Conservation (phyloP, 139 green algal genomes). For the Chlorokybus atmophyticus region DNA sequence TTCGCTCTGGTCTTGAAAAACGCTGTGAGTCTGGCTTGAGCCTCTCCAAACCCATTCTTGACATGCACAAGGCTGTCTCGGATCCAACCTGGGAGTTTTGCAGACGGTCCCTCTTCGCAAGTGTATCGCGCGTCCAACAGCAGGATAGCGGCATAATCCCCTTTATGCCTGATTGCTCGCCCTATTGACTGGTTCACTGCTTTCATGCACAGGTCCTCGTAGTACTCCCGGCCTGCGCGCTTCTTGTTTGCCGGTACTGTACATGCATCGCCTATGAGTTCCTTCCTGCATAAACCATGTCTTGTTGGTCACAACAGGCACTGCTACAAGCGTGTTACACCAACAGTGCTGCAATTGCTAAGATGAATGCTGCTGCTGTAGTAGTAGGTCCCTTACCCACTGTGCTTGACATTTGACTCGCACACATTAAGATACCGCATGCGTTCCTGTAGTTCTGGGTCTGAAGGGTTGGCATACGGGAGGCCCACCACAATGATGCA, state of each 20-base stretch:
- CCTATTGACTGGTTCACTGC: slow-evolving; percentile 91
- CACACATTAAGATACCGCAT: slow-evolving; percentile 62
- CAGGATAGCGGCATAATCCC: slow-evolving; percentile 80
- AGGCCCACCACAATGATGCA: slow-evolving; percentile 86
- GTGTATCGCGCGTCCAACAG: slow-evolving; percentile 71
- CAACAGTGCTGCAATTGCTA: too few species aligned
- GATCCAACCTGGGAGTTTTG: slow-evolving; percentile 27
- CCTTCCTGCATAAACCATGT: not conserved
- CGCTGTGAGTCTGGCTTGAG: not conserved
- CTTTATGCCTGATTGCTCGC: slow-evolving; percentile 47
- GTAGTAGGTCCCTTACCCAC: too few species aligned
- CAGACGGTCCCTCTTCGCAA: not conserved
- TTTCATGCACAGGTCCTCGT: slow-evolving; percentile 73
- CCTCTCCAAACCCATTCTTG: slow-evolving; percentile 20
- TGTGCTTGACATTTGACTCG: not conserved
- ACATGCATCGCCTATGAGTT: too few species aligned
- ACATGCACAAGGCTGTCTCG: slow-evolving; percentile 4
- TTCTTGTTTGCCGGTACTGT: not conserved
- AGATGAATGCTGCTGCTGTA: too few species aligned
- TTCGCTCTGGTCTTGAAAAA: slow-evolving; percentile 21
- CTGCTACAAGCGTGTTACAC: not conserved
- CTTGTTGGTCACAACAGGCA: not conserved
- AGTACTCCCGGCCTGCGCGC: slow-evolving; percentile 50
- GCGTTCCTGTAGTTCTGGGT: slow-evolving; percentile 78
- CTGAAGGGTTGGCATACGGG: slow-evolving; percentile 80